These are phyloP conservation scores for Articulospora tetracladia DNA, from an alignment of 495 filamentous ascomycete genomes.

Conservation along the genomic window DNA sequence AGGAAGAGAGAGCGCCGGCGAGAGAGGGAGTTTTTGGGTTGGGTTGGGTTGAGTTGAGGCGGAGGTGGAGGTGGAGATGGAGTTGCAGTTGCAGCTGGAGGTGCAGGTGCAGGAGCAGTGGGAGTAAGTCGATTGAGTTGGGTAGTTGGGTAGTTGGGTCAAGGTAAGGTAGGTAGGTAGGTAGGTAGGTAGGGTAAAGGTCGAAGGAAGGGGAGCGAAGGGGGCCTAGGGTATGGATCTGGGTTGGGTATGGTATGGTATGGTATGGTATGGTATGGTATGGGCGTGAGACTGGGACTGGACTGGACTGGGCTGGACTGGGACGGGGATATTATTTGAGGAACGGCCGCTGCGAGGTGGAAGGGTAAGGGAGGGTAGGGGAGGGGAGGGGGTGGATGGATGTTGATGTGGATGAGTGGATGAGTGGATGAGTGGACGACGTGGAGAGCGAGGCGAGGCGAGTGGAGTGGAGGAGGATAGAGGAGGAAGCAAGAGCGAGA, in stretches of 20 bases:
- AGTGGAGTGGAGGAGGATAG: background rate
- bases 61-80: background rate
- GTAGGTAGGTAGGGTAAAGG: background rate
- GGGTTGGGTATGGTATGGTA: background rate
- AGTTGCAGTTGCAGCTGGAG: background rate
- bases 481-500: background rate
- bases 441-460: background rate
- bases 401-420: background rate
- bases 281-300: background rate
- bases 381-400: background rate
- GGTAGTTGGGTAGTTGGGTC: too few species aligned
- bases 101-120: background rate
- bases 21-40: background rate
- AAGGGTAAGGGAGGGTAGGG: background rate
- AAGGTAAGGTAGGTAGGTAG: background rate
- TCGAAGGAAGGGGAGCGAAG: too few species aligned
- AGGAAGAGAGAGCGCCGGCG: background rate
- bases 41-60: background rate
- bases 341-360: background rate
- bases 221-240: too few species aligned
- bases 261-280: background rate
- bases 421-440: too few species aligned
- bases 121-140: background rate
- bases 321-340: too few species aligned
- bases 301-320: background rate